Base-by-base conservation (phyloP, 495 filamentous ascomycete genomes). In the Talaromyces borbonicus region DNA sequence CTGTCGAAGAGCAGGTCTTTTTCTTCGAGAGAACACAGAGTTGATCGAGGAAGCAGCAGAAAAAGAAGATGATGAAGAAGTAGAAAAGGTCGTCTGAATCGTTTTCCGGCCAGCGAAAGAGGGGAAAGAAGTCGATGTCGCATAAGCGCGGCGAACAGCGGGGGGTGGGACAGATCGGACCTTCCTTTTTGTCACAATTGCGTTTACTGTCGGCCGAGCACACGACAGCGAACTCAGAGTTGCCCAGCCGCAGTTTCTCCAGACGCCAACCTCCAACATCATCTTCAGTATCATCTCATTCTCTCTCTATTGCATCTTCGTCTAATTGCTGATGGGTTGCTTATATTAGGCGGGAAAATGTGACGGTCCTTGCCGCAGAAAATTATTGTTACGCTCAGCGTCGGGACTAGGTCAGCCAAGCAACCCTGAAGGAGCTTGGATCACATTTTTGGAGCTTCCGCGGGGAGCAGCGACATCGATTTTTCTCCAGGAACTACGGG, bases 141-240 rank as follows among this genome's bases (percentile, higher is more conserved):
- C 38, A 41, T 41, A 41, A 16, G 23, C 24, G 38, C 38, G 38
- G 38, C 38, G 20, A 26, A 26, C 11, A 26, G 14, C 8, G 24
- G 38, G 20, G 38, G 23, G 38, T 41, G 38, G 38, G 38, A 41
- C n/a, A n/a, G n/a, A n/a, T n/a, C n/a, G n/a, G n/a, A n/a, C 38
- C 11, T 41, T 41, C 4, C 23, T 25, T n/a, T 38, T 16, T 16
- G 36, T 38, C 19, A 14, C 16, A 15, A 15, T 15, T 35, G 38
- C 38, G 38, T 41, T 41, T 41, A 41, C 38, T 23, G n/a, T 41
- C 38, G 38, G 38, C 38, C 38, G 9, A 8, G 38, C 38, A 26
- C 7, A 41, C 38, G 11, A 23, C 20, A 11, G 1, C 9, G 16
- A 15, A 12, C 23, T 26, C 9, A 41, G 11, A 41, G 14, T 26